Evolutionary conservation across 1,284 basidiomycete genomes (phyloP).

Genomic region (Ustilago curta): DNA sequence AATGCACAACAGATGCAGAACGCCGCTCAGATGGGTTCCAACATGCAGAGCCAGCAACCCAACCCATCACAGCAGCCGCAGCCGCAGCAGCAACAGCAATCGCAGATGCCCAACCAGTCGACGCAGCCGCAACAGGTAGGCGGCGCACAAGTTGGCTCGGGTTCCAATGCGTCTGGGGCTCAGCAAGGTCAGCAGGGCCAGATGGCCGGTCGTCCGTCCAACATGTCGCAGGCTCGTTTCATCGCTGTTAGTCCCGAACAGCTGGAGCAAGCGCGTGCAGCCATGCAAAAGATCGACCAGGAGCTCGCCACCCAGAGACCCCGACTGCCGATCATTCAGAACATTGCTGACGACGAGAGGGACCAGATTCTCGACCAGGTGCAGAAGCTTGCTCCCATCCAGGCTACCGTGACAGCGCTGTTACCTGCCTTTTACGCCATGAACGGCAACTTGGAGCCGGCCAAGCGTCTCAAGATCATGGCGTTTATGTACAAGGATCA

Average conservation of each 20-base stretch:
- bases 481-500: slow-evolving; percentile 67
- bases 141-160: slow-evolving; percentile 4
- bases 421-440: slow-evolving; percentile 67
- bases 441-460: slow-evolving; percentile 62
- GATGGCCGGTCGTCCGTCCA: slow-evolving; percentile 33
- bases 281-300: slow-evolving; percentile 57
- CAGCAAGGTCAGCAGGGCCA: slow-evolving; percentile 38
- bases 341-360: slow-evolving; percentile 60
- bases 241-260: slow-evolving; percentile 57
- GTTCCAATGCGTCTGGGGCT: slow-evolving; percentile 11
- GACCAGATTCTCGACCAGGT: slow-evolving; percentile 60
- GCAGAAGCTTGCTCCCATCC: slow-evolving; percentile 58
- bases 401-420: slow-evolving; percentile 60
- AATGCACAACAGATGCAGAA: slow-evolving; percentile 34
- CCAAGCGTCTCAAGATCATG: slow-evolving; percentile 67
- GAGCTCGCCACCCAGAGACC: slow-evolving; percentile 52
- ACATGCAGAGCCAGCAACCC: slow-evolving; percentile 23
- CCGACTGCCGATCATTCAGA: slow-evolving; percentile 58
- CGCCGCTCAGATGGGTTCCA: slow-evolving; percentile 7
- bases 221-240: slow-evolving; percentile 51
- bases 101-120: slow-evolving; percentile 32
- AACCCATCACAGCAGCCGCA: slow-evolving; percentile 29
- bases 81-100: slow-evolving; percentile 26
- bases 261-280: slow-evolving; percentile 57
- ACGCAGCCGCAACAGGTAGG: slow-evolving; percentile 31